Percentiles rank a stretch among this genome's conserved stretches.
phyloP scores from a whole-genome alignment of 1,139 yeast species.

The Hansenula sp. region DNA sequence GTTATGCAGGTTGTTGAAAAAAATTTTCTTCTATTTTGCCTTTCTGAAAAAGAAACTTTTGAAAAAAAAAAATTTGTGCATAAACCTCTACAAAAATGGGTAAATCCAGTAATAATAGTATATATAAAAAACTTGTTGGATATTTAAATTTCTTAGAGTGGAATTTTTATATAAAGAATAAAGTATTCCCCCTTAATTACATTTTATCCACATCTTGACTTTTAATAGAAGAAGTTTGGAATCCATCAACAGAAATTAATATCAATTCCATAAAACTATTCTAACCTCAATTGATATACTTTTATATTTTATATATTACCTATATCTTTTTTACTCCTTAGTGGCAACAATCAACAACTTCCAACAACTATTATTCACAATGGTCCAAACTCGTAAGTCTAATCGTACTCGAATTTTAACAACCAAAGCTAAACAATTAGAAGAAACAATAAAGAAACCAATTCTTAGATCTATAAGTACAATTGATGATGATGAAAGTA shows the following conservation, averaged over 20 bases:
- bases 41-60: conserved; percentile 2
- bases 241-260: too few species aligned
- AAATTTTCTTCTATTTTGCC: conserved; percentile 1
- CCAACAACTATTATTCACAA: too few species aligned
- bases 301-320: too few species aligned
- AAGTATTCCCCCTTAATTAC: too few species aligned
- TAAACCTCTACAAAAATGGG: neutral
- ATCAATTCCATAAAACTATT: too few species aligned
- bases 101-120: conserved; percentile 1
- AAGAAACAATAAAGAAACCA: conserved; percentile 16
- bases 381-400: conserved; percentile 24
- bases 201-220: too few species aligned
- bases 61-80: conserved; percentile 1
- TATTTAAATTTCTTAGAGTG: too few species aligned
- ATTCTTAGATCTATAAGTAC: conserved; percentile 23
- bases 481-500: conserved; percentile 23
- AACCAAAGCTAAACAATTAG: conserved; percentile 23
- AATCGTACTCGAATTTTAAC: conserved; percentile 18
- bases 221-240: too few species aligned
- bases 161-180: neutral
- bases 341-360: neutral
- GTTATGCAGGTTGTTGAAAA: neutral
- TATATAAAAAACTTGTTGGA: too few species aligned
- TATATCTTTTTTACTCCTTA: too few species aligned
- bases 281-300: too few species aligned